Conservation (phyloP, 2,329 filamentous ascomycete species). For the Lasiodiplodia citricola region DNA sequence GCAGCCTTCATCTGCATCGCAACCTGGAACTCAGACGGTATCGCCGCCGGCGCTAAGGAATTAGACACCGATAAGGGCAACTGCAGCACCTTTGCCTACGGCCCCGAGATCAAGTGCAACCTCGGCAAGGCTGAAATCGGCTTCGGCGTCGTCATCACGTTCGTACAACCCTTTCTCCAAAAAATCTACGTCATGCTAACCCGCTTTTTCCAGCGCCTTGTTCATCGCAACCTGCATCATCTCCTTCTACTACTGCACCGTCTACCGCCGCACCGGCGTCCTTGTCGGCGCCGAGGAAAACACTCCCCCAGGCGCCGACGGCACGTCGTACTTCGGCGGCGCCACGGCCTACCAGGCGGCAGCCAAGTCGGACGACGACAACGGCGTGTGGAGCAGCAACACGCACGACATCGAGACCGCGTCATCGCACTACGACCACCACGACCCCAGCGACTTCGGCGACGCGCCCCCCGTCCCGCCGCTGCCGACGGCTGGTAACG, state of each 20-base stretch:
- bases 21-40: slow-evolving; percentile 61
- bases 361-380: slow-evolving; percentile 38
- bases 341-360: slow-evolving; percentile 19
- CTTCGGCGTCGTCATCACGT: slow-evolving; percentile 64
- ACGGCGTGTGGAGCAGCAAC: slow-evolving; percentile 49
- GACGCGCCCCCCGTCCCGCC: slow-evolving; percentile 18
- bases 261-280: slow-evolving; percentile 63
- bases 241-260: slow-evolving; percentile 60
- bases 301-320: slow-evolving; percentile 28
- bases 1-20: slow-evolving; percentile 62
- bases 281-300: slow-evolving; percentile 50
- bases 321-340: slow-evolving; percentile 28
- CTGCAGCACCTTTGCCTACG: slow-evolving; percentile 62
- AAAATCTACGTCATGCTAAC: not conserved
- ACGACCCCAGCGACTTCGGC: slow-evolving; percentile 44
- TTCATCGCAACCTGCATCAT: slow-evolving; percentile 60
- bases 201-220: slow-evolving; percentile 51
- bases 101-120: slow-evolving; percentile 60
- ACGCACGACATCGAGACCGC: slow-evolving; percentile 43
- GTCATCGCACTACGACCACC: slow-evolving; percentile 46
- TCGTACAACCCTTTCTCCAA: slow-evolving; percentile 33
- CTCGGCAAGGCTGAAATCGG: slow-evolving; percentile 62
- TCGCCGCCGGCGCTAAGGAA: slow-evolving; percentile 54
- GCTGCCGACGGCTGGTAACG: not conserved
- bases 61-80: slow-evolving; percentile 50